Evolutionary conservation across 2,329 filamentous ascomycete genomes (phyloP).

Genomic region (Trichoderma guizhouense): DNA sequence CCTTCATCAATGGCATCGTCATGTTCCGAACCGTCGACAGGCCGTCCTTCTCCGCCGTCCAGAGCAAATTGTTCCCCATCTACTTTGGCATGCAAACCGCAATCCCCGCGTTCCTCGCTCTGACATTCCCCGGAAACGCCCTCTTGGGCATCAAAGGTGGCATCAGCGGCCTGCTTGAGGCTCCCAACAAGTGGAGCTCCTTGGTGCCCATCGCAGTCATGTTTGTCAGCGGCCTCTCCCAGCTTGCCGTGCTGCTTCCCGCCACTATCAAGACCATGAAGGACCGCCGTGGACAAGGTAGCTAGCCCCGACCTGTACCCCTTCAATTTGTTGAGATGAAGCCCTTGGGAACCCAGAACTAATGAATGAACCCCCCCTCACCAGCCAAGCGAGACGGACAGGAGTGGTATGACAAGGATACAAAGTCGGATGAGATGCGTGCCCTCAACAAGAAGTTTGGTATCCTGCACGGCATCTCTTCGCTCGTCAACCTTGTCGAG

Average conservation of each 20-base stretch:
- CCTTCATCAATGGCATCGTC: conserved; percentile 71
- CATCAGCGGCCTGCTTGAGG: conserved; percentile 55
- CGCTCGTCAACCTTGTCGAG: conserved; percentile 70
- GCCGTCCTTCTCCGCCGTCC: conserved; percentile 76
- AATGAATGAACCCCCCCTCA: background rate
- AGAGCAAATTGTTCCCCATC: conserved; percentile 76
- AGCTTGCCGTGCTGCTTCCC: conserved; percentile 70
- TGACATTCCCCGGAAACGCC: conserved; percentile 73
- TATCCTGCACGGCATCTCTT: conserved; percentile 76
- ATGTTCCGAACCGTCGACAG: conserved; percentile 75
- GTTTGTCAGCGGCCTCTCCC: conserved; percentile 67
- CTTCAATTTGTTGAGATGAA: background rate
- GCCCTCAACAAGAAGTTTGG: conserved; percentile 75
- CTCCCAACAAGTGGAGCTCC: conserved; percentile 60
- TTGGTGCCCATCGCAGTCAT: conserved; percentile 67
- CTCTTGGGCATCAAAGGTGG: conserved; percentile 47
- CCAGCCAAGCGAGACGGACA: conserved; percentile 83
- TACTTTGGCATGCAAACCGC: conserved; percentile 85
- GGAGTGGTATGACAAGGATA: conserved; percentile 73
- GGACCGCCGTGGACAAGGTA: conserved; percentile 72
- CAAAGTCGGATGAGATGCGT: conserved; percentile 82
- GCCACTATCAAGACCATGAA: conserved; percentile 71
- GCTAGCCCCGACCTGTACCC: conserved; percentile 24
- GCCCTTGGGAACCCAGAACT: conserved; percentile 21
- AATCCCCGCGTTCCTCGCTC: conserved; percentile 66